Evolutionary conservation across 345 rosid genomes (phyloP).

Genomic region (Citrus inodora): DNA sequence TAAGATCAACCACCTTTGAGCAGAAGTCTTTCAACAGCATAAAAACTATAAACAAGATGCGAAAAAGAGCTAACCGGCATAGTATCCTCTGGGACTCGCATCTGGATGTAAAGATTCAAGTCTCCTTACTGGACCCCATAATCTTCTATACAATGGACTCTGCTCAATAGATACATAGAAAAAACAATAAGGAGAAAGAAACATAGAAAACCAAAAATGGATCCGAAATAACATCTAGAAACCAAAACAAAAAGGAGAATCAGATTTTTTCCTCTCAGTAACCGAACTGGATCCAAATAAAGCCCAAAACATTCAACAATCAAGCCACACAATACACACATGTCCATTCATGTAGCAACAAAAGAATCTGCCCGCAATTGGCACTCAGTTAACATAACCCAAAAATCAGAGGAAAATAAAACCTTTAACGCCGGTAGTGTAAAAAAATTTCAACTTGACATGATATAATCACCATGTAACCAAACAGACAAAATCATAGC

Average conservation of each 20-base stretch:
- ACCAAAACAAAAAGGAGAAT: not conserved
- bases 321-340: not conserved
- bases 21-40: not conserved
- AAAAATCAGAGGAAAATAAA: conserved; percentile 5
- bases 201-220: not conserved
- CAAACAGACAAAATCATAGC: conserved; percentile 5
- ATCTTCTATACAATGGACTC: conserved; percentile 71
- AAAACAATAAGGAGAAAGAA: conserved; percentile 8
- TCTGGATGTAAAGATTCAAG: conserved; percentile 76
- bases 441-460: not conserved
- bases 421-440: not conserved
- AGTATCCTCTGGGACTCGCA: conserved; percentile 77
- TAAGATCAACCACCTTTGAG: not conserved
- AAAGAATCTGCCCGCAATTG: not conserved
- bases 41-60: not conserved
- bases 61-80: conserved; percentile 52
- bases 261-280: not conserved
- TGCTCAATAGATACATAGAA: conserved; percentile 30
- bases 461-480: not conserved
- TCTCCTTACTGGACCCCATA: conserved; percentile 81
- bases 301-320: not conserved
- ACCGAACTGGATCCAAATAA: conserved; percentile 22
- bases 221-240: conserved; percentile 12
- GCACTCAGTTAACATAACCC: not conserved
- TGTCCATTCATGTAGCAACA: not conserved